Percentiles rank a stretch among this genome's conserved stretches.
Evolutionary conservation across 2,329 filamentous ascomycete genomes (phyloP).

Genomic region (Epichloe aotearoae): DNA sequence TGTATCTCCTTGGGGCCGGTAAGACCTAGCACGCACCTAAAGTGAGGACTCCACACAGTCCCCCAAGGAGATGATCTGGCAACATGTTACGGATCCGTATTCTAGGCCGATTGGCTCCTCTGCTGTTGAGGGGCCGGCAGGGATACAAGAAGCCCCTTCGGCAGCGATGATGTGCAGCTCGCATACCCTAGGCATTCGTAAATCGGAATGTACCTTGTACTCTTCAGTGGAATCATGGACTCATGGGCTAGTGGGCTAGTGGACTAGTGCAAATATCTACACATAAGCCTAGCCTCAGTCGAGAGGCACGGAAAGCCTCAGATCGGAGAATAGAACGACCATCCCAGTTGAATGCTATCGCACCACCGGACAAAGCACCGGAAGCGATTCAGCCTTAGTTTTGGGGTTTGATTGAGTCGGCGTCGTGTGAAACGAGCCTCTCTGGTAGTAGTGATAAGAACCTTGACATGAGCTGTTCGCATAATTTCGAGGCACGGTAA

Average conservation of each 20-base stretch:
- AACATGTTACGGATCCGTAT: too few species aligned
- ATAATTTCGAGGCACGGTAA: constrained; percentile 5
- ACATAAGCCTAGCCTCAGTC: not conserved
- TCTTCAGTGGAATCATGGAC: not conserved
- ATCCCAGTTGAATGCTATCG: not conserved
- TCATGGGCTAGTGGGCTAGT: not conserved
- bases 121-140: not conserved
- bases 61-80: not conserved
- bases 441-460: not conserved
- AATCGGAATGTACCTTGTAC: not conserved
- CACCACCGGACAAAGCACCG: not conserved
- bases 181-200: not conserved
- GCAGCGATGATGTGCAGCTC: not conserved
- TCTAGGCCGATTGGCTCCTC: not conserved
- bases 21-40: too few species aligned
- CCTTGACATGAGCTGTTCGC: constrained; percentile 1
- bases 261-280: not conserved
- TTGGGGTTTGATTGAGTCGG: not conserved
- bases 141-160: not conserved
- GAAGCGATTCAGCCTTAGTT: not conserved
- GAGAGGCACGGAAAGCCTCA: not conserved
- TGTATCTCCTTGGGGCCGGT: too few species aligned
- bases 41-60: too few species aligned
- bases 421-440: not conserved
- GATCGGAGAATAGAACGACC: constrained; percentile 4